These are phyloP conservation scores for Skeletonema costatum DNA, from an alignment of 108 stramenopile species.

Conservation along the genomic window DNA sequence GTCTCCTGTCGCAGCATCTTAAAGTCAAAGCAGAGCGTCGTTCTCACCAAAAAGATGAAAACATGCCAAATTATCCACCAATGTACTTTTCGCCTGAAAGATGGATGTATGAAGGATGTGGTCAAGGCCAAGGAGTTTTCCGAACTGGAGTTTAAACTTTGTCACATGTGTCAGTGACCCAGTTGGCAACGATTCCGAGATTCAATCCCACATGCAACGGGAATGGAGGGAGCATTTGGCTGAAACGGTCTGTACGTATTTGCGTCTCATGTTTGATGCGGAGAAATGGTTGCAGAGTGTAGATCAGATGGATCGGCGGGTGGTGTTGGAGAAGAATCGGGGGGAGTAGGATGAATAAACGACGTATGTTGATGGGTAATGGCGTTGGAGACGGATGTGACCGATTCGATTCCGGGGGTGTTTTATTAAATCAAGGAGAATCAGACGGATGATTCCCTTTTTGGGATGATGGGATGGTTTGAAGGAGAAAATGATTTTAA, in stretches of 20 bases:
- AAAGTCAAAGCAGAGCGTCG: slow-evolving; percentile 89
- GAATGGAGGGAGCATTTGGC: slow-evolving; percentile 90
- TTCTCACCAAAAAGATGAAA: slow-evolving; percentile 93
- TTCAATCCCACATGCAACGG: slow-evolving; percentile 84
- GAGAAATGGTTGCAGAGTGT: slow-evolving; percentile 73
- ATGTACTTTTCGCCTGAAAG: slow-evolving; percentile 50
- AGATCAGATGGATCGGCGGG: slow-evolving; percentile 78
- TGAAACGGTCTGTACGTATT: slow-evolving; percentile 52
- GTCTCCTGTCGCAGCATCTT: slow-evolving; percentile 80
- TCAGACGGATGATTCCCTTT: not conserved
- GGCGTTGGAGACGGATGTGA: slow-evolving; percentile 68
- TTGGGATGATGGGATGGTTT: slow-evolving; percentile 5
- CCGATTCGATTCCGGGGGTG: slow-evolving; percentile 61
- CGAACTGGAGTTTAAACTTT: slow-evolving; percentile 64
- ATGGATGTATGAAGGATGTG: slow-evolving; percentile 51
- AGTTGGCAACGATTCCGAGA: slow-evolving; percentile 78
- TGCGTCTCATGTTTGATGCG: slow-evolving; percentile 71
- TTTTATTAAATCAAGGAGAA: slow-evolving; percentile 70
- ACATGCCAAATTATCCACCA: slow-evolving; percentile 82
- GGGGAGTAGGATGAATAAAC: slow-evolving; percentile 59
- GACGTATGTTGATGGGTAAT: slow-evolving; percentile 85
- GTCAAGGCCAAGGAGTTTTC: slow-evolving; percentile 67
- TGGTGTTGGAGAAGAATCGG: slow-evolving; percentile 75
- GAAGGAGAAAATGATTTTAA: slow-evolving; percentile 22
- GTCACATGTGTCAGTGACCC: slow-evolving; percentile 60